Percentiles rank a stretch among this genome's conserved stretches.
Conservation (phyloP, 192 early-diverging fungal species). For the Podochytrium sp. region DNA sequence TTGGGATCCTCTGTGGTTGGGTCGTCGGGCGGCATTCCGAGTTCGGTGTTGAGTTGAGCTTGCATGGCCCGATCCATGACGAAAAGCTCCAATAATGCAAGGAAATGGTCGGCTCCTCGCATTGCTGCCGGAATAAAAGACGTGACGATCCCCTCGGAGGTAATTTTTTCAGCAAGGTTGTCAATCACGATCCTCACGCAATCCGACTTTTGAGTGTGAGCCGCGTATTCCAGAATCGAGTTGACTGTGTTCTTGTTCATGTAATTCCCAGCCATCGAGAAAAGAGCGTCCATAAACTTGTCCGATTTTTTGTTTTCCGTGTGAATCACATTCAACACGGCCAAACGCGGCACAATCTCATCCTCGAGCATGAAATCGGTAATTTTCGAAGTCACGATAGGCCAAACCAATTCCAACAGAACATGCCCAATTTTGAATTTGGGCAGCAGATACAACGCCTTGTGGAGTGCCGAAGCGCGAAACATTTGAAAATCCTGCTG, state of each 20-base stretch:
- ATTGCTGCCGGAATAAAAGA: slow-evolving; percentile 37
- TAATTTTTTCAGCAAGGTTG: slow-evolving; percentile 14
- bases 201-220: slow-evolving; percentile 36
- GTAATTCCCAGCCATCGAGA: not conserved
- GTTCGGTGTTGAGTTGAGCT: not conserved
- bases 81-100: slow-evolving; percentile 41
- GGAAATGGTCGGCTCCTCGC: slow-evolving; percentile 36
- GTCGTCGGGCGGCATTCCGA: not conserved
- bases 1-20: not conserved
- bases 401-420: slow-evolving; percentile 30
- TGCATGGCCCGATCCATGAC: slow-evolving; percentile 37
- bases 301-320: slow-evolving; percentile 26
- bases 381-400: slow-evolving; percentile 9
- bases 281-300: slow-evolving; percentile 28
- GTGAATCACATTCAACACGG: slow-evolving; percentile 38
- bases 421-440: slow-evolving; percentile 26
- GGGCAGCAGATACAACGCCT: slow-evolving; percentile 25
- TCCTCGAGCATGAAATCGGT: slow-evolving; percentile 10
- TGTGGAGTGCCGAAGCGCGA: not conserved
- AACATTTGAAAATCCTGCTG: slow-evolving; percentile 1
- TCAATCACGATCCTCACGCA: slow-evolving; percentile 40
- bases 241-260: slow-evolving; percentile 35
- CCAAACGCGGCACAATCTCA: slow-evolving; percentile 42
- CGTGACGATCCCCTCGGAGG: slow-evolving; percentile 35
- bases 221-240: slow-evolving; percentile 41